Conservation (phyloP, 768 basidiomycete species). For the Lactarius vividus region DNA sequence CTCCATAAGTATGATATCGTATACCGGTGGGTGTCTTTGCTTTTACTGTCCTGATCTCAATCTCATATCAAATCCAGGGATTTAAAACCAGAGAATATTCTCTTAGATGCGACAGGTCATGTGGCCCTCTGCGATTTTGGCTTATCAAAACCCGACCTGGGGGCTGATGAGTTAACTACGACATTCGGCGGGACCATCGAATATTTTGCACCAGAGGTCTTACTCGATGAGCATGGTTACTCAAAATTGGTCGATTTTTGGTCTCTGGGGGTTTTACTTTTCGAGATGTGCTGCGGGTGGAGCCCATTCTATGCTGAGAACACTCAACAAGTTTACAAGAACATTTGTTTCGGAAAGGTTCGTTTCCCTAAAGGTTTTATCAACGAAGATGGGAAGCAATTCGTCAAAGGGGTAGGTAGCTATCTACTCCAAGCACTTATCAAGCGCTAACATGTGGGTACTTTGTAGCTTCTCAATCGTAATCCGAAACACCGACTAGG, state of each 20-base stretch:
- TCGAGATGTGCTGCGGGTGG: slow-evolving; percentile 99
- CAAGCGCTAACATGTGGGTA: not conserved
- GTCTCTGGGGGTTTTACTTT: slow-evolving; percentile 92
- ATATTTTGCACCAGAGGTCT: slow-evolving; percentile 96
- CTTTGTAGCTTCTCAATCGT: slow-evolving; percentile 82
- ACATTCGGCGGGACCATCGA: slow-evolving; percentile 99
- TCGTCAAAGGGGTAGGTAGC: slow-evolving; percentile 89
- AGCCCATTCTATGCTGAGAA: slow-evolving; percentile 99
- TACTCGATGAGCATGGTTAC: slow-evolving; percentile 97
- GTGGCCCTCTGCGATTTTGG: slow-evolving; percentile 99
- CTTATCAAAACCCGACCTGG: slow-evolving; percentile 92
- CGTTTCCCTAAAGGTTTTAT: slow-evolving; percentile 96
- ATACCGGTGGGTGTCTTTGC: slow-evolving; percentile 61
- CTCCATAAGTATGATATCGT: slow-evolving; percentile 98
- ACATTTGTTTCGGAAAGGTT: slow-evolving; percentile 98
- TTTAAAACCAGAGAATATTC: slow-evolving; percentile 97
- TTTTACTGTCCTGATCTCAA: slow-evolving; percentile 3
- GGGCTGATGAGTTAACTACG: slow-evolving; percentile 92
- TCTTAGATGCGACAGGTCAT: slow-evolving; percentile 96
- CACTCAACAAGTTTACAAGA: slow-evolving; percentile 99
- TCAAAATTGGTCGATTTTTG: slow-evolving; percentile 99
- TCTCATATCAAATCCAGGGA: slow-evolving; percentile 51
- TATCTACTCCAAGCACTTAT: not conserved
- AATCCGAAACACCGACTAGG: slow-evolving; percentile 98
- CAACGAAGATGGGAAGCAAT: slow-evolving; percentile 96